Percentiles rank a stretch among this genome's conserved stretches.
Evolutionary conservation across 805 yeast genomes (phyloP).

Genomic region (Candida broadrunensis): DNA sequence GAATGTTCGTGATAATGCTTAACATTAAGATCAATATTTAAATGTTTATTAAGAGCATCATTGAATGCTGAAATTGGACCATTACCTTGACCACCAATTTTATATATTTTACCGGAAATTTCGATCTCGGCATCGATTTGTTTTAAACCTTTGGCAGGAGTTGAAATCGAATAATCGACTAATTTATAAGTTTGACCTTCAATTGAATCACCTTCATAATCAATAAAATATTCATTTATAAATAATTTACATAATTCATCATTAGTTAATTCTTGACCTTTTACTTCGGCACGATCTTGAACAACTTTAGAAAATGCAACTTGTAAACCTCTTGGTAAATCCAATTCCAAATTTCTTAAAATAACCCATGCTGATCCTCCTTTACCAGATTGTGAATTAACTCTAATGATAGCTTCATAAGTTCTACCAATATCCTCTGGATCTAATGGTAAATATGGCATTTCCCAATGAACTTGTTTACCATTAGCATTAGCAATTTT

Average conservation of each 20-base stretch:
- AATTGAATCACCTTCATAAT: conserved; percentile 28
- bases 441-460: conserved; percentile 82
- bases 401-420: conserved; percentile 90
- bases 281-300: conserved; percentile 63
- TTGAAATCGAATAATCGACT: conserved; percentile 46
- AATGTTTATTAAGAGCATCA: conserved; percentile 51
- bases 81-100: conserved; percentile 64
- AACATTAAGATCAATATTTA: conserved; percentile 55
- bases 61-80: conserved; percentile 81
- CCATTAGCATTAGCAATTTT: conserved; percentile 24
- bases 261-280: conserved; percentile 69
- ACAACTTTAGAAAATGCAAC: conserved; percentile 71
- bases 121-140: conserved; percentile 49
- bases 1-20: conserved; percentile 77
- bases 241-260: conserved; percentile 65
- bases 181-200: conserved; percentile 31
- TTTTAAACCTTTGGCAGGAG: conserved; percentile 33
- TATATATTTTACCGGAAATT: conserved; percentile 37
- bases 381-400: conserved; percentile 84
- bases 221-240: conserved; percentile 52
- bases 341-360: conserved; percentile 69
- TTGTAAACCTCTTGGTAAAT: conserved; percentile 78
- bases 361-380: conserved; percentile 92
- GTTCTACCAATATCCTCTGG: conserved; percentile 83
- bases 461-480: conserved; percentile 52